Conservation (phyloP, 768 basidiomycete genomes). For the Hirschioporus abietinus region DNA sequence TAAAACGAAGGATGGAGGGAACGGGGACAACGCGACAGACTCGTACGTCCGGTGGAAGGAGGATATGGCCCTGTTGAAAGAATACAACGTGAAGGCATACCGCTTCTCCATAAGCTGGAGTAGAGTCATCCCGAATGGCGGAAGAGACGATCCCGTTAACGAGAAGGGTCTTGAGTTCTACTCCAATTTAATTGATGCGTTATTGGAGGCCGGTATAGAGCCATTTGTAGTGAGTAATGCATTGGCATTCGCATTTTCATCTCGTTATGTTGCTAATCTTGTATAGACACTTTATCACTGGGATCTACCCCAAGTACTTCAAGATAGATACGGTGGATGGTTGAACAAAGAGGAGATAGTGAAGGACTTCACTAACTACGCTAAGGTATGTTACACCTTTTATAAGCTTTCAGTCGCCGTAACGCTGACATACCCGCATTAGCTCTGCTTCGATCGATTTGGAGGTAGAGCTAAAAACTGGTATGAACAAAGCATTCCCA, state of each 20-base stretch:
- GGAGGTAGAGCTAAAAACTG: conserved; percentile 47
- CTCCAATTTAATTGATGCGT: conserved; percentile 36
- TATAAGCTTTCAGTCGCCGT: background rate
- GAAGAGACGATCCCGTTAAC: conserved; percentile 41
- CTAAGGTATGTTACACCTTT: conserved; percentile 23
- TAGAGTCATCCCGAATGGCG: conserved; percentile 46
- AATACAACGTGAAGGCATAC: conserved; percentile 43
- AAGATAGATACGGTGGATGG: conserved; percentile 46
- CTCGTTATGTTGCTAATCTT: conserved; percentile 9
- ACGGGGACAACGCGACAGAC: conserved; percentile 41
- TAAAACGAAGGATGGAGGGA: conserved; percentile 37
- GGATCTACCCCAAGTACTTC: conserved; percentile 48
- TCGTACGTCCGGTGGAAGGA: conserved; percentile 38
- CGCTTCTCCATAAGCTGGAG: conserved; percentile 51
- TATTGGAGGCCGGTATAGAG: conserved; percentile 38
- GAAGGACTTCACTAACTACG: conserved; percentile 41
- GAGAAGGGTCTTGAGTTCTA: conserved; percentile 42
- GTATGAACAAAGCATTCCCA: conserved; percentile 18
- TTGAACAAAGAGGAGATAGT: conserved; percentile 41
- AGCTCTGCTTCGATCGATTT: conserved; percentile 40
- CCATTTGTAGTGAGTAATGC: conserved; percentile 34
- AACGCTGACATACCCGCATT: background rate
- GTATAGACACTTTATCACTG: conserved; percentile 43
- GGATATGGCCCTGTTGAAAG: conserved; percentile 40
- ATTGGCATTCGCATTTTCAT: background rate